Base-by-base conservation (phyloP, 345 rosid species). In the Clausena lansium region DNA sequence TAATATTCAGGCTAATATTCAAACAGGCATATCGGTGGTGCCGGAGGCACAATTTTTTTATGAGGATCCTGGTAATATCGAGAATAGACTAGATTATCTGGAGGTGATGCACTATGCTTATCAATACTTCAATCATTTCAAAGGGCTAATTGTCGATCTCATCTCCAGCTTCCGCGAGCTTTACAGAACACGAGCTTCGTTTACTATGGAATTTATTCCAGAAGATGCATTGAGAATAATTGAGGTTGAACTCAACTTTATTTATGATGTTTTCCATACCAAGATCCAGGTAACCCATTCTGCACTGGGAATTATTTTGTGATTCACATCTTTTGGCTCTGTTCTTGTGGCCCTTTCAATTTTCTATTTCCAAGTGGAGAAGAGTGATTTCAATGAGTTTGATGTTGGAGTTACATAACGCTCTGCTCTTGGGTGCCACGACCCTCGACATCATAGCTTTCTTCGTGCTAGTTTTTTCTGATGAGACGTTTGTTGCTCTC, bases 241-340 rank as follows among this genome's bases (percentile, higher is more conserved):
- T 5, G 91, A 88, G 59, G 76, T 87, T 3, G 97, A 91, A 75
- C 93, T 93, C 57, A 86, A 89, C 36, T 90, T 88, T 80, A 68
- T 91, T 9, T 93, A 93, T 27, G 94, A 90, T 25, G 86, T 87
- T 15, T 82, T 93, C 63, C 87, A 78, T 38, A 91, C 94, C 2
- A 91, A 93, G 78, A 86, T 80, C 0, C 67, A 67, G 1, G 90
- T 85, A 67, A 81, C 89, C 17, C 94, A 87, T 20, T 80, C 90
- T 1, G 1, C 0, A 1, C 0, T 0, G 2, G 94, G 94, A 32
- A 64, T 67, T 63, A 3, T 86, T 41, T 84, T 65, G 33, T 84
- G 88, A 39, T 8, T 70, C 9, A 13, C 76, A 15, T 82, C 90
- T 3, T 74, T 77, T 24, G 72, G 77, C 7, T 76, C 78, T 0